phyloP scores from a whole-genome alignment of 352 stramenopile genomes.

The Blastocystis sp. region DNA sequence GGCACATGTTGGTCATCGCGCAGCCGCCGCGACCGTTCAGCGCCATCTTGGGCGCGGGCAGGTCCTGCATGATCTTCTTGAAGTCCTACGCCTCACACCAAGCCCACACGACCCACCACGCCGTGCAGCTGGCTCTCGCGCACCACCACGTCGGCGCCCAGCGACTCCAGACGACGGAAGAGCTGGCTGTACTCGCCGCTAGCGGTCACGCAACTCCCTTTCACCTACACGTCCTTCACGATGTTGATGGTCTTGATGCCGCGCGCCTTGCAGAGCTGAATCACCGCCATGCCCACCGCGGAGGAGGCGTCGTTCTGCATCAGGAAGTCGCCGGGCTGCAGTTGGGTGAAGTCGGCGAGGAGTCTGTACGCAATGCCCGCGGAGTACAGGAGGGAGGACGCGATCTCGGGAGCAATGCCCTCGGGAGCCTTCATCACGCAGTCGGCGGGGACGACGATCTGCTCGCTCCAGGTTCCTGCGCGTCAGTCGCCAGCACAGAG shows the following conservation, averaged over 20 bases:
- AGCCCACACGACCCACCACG: constrained; percentile 8
- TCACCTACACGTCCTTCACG: constrained; percentile 82
- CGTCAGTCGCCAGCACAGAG: constrained; percentile 36
- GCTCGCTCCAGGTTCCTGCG: constrained; percentile 75
- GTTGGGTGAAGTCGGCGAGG: constrained; percentile 83
- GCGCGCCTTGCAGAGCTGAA: constrained; percentile 85
- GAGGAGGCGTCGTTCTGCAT: constrained; percentile 89
- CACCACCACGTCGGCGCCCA: constrained; percentile 83
- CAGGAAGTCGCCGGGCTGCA: constrained; percentile 83
- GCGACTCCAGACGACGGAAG: constrained; percentile 82
- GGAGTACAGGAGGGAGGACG: constrained; percentile 83
- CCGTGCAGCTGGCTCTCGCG: constrained; percentile 79
- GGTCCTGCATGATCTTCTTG: constrained; percentile 83
- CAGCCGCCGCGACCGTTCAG: constrained; percentile 83
- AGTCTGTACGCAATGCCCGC: constrained; percentile 85
- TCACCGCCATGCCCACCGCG: constrained; percentile 84
- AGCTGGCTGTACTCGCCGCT: constrained; percentile 79
- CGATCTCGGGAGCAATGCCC: constrained; percentile 84
- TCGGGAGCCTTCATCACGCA: constrained; percentile 76
- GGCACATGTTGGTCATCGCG: constrained; percentile 54
- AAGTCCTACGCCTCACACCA: constrained; percentile 81
- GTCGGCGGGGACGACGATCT: constrained; percentile 50
- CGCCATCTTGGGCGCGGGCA: constrained; percentile 84
- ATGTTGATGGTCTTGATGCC: constrained; percentile 89
- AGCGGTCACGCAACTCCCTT: not conserved